Percentiles rank a stretch among this genome's conserved stretches.
Evolutionary conservation across 2,329 filamentous ascomycete species (phyloP).

Genomic region (Hymenoscyphus salicellus): DNA sequence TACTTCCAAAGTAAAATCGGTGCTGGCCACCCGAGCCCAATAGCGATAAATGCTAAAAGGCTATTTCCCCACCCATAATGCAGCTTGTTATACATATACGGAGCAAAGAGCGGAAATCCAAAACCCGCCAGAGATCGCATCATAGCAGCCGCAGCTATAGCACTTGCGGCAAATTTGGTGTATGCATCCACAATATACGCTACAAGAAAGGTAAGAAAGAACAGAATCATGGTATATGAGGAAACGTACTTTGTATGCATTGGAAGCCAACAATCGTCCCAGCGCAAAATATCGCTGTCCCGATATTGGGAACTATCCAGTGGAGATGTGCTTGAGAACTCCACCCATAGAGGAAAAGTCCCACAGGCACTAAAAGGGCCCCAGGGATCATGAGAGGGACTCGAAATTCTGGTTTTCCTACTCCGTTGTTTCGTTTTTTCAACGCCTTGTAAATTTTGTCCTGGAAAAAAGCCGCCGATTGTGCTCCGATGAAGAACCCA

Average conservation of each 20-base stretch:
- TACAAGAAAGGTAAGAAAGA: constrained; percentile 50
- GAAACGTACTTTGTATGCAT: constrained; percentile 33
- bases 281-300: constrained; percentile 47
- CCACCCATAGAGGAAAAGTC: constrained; percentile 57
- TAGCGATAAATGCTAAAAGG: constrained; percentile 45
- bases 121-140: constrained; percentile 23
- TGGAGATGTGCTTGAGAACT: constrained; percentile 47
- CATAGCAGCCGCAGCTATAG: constrained; percentile 38
- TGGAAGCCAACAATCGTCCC: constrained; percentile 38
- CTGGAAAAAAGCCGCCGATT: constrained; percentile 28
- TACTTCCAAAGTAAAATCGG: constrained; percentile 44
- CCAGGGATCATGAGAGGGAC: constrained; percentile 55
- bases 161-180: constrained; percentile 32
- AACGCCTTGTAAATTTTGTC: constrained; percentile 25
- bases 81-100: constrained; percentile 24
- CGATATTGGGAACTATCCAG: constrained; percentile 57
- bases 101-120: constrained; percentile 22
- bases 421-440: constrained; percentile 24
- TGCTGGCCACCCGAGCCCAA: constrained; percentile 49
- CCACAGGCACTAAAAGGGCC: constrained; percentile 52
- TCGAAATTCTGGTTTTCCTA: constrained; percentile 54
- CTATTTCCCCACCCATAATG: constrained; percentile 48
- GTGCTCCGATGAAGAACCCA: constrained; percentile 40
- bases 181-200: constrained; percentile 50
- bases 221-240: constrained; percentile 47